A percentile compares a stretch with the other conserved stretches of the same genome.
Conservation (phyloP, 805 yeast species). For the Pichia membranifaciens region DNA sequence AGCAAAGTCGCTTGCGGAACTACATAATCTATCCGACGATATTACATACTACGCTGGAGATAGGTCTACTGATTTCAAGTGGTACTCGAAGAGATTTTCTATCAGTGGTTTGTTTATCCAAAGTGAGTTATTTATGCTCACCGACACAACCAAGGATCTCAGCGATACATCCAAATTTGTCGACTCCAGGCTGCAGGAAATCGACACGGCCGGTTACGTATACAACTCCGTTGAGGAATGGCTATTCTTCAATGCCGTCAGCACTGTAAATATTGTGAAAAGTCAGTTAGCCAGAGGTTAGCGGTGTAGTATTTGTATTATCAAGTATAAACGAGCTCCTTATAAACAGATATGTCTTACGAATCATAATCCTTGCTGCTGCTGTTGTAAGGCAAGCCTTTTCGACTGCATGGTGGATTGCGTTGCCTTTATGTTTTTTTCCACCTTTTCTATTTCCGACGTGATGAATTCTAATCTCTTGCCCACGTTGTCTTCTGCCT, state of each 20-base stretch:
- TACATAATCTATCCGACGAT: conserved; percentile 77
- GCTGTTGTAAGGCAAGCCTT: conserved; percentile 38
- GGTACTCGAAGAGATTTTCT: conserved; percentile 86
- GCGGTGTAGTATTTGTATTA: neutral
- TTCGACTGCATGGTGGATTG: conserved; percentile 53
- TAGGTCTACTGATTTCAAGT: conserved; percentile 69
- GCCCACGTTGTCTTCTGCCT: conserved; percentile 77
- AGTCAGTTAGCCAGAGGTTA: conserved; percentile 64
- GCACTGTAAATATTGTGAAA: conserved; percentile 59
- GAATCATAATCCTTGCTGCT: neutral
- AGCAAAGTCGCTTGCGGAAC: conserved; percentile 52
- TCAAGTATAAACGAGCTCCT: neutral
- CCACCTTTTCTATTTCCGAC: conserved; percentile 73
- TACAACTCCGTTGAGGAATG: conserved; percentile 71
- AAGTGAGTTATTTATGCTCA: conserved; percentile 74
- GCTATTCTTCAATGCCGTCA: conserved; percentile 60
- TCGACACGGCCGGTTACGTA: conserved; percentile 51
- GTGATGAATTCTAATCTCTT: conserved; percentile 87
- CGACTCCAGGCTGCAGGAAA: conserved; percentile 47
- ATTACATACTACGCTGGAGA: conserved; percentile 77
- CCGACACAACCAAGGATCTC: conserved; percentile 56
- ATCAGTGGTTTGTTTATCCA: conserved; percentile 66
- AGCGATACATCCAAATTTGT: conserved; percentile 60
- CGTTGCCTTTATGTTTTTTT: conserved; percentile 53
- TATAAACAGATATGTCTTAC: neutral